Evolutionary conservation across 1,284 basidiomycete genomes (phyloP), one percentile per base, ranked within the genome.

Genomic region (Trametes sp.): DNA sequence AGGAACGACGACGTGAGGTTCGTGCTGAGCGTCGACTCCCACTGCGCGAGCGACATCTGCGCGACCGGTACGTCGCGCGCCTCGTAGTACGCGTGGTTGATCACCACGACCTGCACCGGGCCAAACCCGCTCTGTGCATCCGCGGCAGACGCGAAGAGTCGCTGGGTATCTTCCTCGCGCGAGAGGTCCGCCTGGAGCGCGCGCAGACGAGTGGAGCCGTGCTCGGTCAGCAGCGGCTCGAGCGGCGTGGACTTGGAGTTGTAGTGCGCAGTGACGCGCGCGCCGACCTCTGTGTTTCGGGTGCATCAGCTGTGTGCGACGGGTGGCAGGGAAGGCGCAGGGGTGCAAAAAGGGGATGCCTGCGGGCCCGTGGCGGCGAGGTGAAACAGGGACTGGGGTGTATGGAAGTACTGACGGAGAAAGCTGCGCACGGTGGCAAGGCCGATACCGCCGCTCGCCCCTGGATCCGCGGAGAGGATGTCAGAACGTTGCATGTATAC

Each of bases 1-100:
- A 93, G 76, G 74, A 93, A 94, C 0, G 86, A 78, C 2, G 87
- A 86, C 0, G 88, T 91, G 28, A 92, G 76, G 73, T 93, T 92
- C 51, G 82, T 81, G 8, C 82, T 75, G 49, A 92, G 74, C 2
- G 88, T 91, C 33, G 73, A 74, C 41, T 85, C 84, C 90, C 90
- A 93, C 66, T 85, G 86, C 28, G 80, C 80, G 10, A 92, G 81
- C 2, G 82, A 73, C 88, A 93, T 87, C 35, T 84, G 79, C 59
- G 80, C 79, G 6, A 93, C 64, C 0, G 84, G 80, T 1, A 81
- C 80, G 56, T 85, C 79, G 24, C 78, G 75, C 1, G 73, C 64
- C 2, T 80, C 78, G 75, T 80, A 89, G 53, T 87, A 81, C 0
- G 82, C 90, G 66, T 93, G 92, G 69, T 89, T 92, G 62, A 92